Evolutionary conservation across 441 rosid species (phyloP).

Genomic region (Populus hybrid): DNA sequence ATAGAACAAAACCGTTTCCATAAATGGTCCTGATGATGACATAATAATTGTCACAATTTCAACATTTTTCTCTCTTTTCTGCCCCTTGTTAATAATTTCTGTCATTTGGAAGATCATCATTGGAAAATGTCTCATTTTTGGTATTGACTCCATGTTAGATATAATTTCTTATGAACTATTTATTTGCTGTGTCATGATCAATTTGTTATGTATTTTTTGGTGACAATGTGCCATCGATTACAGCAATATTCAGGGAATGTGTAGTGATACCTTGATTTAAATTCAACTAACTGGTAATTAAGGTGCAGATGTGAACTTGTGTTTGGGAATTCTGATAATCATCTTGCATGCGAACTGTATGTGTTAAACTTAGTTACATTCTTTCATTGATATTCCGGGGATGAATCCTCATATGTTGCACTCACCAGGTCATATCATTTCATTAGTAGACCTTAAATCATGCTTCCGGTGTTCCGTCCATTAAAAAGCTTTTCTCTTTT

Average conservation of each 20-base stretch:
- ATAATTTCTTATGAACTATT: too few species aligned
- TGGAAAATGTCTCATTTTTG: neutral
- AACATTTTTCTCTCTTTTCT: neutral
- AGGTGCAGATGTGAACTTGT: neutral
- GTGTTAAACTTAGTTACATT: neutral
- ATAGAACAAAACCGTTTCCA: neutral
- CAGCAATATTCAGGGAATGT: neutral
- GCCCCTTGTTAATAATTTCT: neutral
- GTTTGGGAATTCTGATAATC: neutral
- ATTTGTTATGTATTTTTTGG: neutral
- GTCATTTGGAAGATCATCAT: neutral
- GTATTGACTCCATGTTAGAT: neutral
- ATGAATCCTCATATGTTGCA: neutral
- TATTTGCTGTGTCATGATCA: neutral
- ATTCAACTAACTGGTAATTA: neutral
- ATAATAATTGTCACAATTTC: neutral
- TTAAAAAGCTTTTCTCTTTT: slow-evolving; percentile 2
- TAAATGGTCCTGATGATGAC: neutral
- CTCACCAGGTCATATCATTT: neutral
- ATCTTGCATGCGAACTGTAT: neutral
- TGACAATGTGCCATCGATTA: neutral
- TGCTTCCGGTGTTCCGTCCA: neutral
- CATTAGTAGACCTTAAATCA: neutral
- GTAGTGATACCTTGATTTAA: neutral
- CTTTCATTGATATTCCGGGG: neutral